Evolutionary conservation across 2,329 filamentous ascomycete species (phyloP).

Genomic region (Colletotrichum lupini): DNA sequence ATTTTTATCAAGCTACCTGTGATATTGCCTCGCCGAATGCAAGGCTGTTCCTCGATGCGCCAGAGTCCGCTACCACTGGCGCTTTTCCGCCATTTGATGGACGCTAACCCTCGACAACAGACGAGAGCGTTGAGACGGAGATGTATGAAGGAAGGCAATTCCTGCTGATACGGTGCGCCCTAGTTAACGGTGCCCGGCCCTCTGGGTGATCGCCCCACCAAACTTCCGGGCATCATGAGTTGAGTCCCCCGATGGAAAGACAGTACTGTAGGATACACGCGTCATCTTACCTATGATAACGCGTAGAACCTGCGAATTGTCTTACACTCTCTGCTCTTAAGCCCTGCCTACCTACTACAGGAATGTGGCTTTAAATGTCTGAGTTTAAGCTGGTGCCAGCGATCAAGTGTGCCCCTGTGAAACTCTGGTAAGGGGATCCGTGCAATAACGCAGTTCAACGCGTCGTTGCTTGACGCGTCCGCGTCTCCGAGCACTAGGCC

Average conservation of each 20-base stretch:
- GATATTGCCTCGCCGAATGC: too few species aligned
- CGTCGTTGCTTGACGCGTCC: not conserved
- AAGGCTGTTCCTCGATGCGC: too few species aligned
- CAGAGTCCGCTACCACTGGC: too few species aligned
- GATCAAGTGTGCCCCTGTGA: not conserved
- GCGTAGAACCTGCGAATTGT: not conserved
- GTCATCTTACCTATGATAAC: not conserved
- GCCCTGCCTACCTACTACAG: not conserved
- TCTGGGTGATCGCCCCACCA: not conserved
- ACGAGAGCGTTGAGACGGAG: not conserved
- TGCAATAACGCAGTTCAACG: not conserved
- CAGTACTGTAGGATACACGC: not conserved
- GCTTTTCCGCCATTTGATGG: too few species aligned
- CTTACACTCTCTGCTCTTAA: not conserved
- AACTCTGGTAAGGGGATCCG: not conserved
- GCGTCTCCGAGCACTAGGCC: not conserved
- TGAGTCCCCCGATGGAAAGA: not conserved
- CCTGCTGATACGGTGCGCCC: not conserved
- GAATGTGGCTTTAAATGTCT: not conserved
- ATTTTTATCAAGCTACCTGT: too few species aligned
- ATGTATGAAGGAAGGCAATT: not conserved
- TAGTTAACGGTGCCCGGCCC: too few species aligned
- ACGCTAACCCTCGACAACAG: not conserved
- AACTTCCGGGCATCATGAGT: not conserved
- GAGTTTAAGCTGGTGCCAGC: not conserved